phyloP scores from a whole-genome alignment of 179 eudicot species.

The Carnegiea gigantea region DNA sequence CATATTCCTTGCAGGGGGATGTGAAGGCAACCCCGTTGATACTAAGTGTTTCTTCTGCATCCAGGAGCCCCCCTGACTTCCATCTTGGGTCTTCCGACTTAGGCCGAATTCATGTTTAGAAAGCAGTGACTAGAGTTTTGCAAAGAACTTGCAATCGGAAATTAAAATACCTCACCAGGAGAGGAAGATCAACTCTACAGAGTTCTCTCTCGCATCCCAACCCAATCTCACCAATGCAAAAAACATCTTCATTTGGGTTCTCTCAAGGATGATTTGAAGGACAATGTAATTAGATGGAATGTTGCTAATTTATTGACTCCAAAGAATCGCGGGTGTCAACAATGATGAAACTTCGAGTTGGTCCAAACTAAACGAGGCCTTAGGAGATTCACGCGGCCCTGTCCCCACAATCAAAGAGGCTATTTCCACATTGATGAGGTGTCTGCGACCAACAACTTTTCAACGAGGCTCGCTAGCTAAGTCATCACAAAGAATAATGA shows the following conservation, averaged over 20 bases:
- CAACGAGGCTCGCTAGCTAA: background rate
- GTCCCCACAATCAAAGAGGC: background rate
- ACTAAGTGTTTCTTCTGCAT: background rate
- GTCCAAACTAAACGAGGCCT: background rate
- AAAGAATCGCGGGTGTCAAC: background rate
- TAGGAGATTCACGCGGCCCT: background rate
- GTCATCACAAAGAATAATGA: background rate
- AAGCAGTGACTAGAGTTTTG: background rate
- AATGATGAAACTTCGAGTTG: background rate
- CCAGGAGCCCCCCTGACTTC: background rate
- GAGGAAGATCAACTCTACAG: background rate
- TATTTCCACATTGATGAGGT: background rate
- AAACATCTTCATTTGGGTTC: background rate
- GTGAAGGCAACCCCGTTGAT: background rate
- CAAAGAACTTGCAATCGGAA: background rate
- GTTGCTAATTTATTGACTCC: background rate
- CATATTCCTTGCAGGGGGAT: too few relatives aligned
- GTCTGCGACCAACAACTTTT: background rate
- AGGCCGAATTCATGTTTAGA: background rate
- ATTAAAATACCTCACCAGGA: background rate
- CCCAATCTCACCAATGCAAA: background rate
- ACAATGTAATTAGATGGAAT: background rate
- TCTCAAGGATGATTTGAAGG: background rate
- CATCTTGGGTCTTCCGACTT: background rate
- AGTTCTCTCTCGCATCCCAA: background rate